Evolutionary conservation across 1,284 basidiomycete species (phyloP), one percentile per base, ranked within the genome.

Genomic region (Apiotrichum porosum): DNA sequence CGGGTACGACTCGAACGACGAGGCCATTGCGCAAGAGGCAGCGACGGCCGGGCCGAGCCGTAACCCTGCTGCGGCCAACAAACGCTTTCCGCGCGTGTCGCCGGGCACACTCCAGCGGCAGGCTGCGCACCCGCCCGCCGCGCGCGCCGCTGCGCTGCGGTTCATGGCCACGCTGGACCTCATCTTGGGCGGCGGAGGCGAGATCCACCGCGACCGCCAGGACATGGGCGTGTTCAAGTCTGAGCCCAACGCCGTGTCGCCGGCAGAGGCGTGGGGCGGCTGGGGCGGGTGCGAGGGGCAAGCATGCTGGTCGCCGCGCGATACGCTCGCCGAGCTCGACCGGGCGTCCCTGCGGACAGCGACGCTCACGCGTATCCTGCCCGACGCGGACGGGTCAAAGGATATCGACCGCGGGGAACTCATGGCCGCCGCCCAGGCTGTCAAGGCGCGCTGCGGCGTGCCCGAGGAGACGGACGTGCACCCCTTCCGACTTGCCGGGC

Each of bases 151-250:
- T 3, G 41, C 41, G 22, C 41, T 42, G 32, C 41, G 41, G 10
- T 42, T 42, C 41, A 42, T 42, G 41, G 41, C 32, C 9, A 42
- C 32, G n/a, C 13, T 42, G 2, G 41, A 42, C 12, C 41, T 42
- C 22, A 15, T 41, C 13, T 15, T 41, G 3, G 39, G 39, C 9
- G 39, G 39, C 19, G 39, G 28, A 2, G 39, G 39, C 30, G 30
- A 33, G 21, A 6, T 6, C 12, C 28, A 28, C 4, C 39, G 39
- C 19, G 39, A 28, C 12, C 28, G 39, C 8, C 30, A 31, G 10
- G 39, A 41, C 12, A 4, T 13, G 8, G 39, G 39, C 2, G 19
- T 18, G 4, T 22, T 41, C 21, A 41, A 28, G 2, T 21, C 30
- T 2, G 19, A 31, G 9, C 4, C 30, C 9, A 28, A 10, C 39